Evolutionary conservation across 768 basidiomycete genomes (phyloP), one percentile per base, ranked within the genome.

Genomic region (Pleurotus ostreatus): DNA sequence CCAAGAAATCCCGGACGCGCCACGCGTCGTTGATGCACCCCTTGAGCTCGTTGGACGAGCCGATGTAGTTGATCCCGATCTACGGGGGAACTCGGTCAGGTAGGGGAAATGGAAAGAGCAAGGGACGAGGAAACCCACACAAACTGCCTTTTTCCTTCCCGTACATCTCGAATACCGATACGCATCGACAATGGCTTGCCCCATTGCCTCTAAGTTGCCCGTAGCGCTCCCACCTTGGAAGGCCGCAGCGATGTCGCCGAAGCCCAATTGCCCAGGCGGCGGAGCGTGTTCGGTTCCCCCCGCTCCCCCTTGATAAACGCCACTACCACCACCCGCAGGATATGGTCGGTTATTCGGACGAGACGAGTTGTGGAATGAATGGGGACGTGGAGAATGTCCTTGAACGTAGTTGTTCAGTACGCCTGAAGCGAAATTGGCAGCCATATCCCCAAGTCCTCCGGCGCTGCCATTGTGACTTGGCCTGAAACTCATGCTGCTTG

Each of bases 1-100:
- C 81, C 26, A 91, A 72, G 72, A 92, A 93, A 34, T 75, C 75
- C 47, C 80, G 78, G 45, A 93, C 79, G 61, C 86, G 85, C 57
- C 74, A 75, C 3, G 86, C 86, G 64, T 95, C 92, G 60, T 94
- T 94, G 63, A 92, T 78, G 62, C 92, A 94, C 6, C 92, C 92
- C 0, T 73, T 73, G 13, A 94, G 78, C 58, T 79, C 82, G 55
- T 82, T 78, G 2, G 66, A 64, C 48, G 87, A 82, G 0, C 89
- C 89, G 9, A 62, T 64, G 65, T 94, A 94, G 64, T 88, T 88
- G 61, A 93, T 88, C 1, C 89, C 91, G 66, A 94, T 91, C 84
- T 86, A 55, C 26, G 18, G 20, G 47, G 30, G 22, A 13, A 15
- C 39, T 11, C 16, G 44, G 55, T 30, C 49, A 38, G 49, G 5